phyloP scores from a whole-genome alignment of 768 basidiomycete species.

The Glaciozyma martinii region DNA sequence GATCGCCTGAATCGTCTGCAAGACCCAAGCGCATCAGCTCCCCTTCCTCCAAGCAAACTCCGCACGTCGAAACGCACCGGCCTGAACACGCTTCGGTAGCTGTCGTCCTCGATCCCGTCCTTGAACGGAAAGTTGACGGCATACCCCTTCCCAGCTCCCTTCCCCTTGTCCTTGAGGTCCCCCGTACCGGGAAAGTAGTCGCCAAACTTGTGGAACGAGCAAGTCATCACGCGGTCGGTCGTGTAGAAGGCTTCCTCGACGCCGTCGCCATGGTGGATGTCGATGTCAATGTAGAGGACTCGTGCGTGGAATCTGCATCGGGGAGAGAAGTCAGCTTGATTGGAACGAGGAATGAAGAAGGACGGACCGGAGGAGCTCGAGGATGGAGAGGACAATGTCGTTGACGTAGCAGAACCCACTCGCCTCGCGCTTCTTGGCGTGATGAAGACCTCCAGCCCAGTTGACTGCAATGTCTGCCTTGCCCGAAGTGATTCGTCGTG shows the following conservation, averaged over 20 bases:
- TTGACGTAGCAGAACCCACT: slow-evolving; percentile 99
- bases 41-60: not conserved
- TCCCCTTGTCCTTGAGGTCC: slow-evolving; percentile 70
- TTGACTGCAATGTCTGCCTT: slow-evolving; percentile 99
- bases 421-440: slow-evolving; percentile 98
- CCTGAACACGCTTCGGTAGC: slow-evolving; percentile 79
- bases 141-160: slow-evolving; percentile 74
- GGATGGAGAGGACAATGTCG: slow-evolving; percentile 92
- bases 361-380: slow-evolving; percentile 75
- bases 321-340: slow-evolving; percentile 42
- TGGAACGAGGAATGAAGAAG: too few relatives aligned
- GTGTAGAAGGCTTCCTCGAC: slow-evolving; percentile 99
- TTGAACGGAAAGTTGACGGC: slow-evolving; percentile 86
- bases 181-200: slow-evolving; percentile 99
- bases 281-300: slow-evolving; percentile 96
- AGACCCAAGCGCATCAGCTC: not conserved
- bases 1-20: slow-evolving; percentile 68
- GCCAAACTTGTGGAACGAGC: slow-evolving; percentile 96
- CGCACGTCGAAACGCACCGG: slow-evolving; percentile 52
- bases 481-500: slow-evolving; percentile 84
- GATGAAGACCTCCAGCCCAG: slow-evolving; percentile 97
- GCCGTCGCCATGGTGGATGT: slow-evolving; percentile 97
- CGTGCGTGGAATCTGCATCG: slow-evolving; percentile 52
- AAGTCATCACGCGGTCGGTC: slow-evolving; percentile 97
- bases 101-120: slow-evolving; percentile 87